These are phyloP conservation scores for Avena atlantica DNA, from an alignment of 176 grass and related monocot genomes.

Conservation along the genomic window DNA sequence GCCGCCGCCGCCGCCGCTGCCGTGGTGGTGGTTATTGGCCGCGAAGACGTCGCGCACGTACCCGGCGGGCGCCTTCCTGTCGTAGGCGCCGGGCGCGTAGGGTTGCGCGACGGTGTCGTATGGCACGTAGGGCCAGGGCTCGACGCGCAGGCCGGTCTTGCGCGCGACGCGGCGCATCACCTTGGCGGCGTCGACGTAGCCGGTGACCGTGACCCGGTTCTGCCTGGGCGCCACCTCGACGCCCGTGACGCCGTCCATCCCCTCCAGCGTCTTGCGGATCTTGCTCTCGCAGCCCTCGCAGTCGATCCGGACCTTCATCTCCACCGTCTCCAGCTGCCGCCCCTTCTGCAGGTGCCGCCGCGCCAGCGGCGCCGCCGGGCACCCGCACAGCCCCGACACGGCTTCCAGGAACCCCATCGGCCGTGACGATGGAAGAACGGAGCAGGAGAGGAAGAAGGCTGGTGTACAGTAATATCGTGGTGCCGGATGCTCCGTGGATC, in stretches of 20 bases:
- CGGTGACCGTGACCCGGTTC: constrained; percentile 58
- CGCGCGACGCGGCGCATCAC: constrained; percentile 50
- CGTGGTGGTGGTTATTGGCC: constrained; percentile 28
- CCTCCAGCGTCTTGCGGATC: constrained; percentile 18
- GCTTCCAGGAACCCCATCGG: constrained; percentile 23
- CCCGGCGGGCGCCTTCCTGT: constrained; percentile 55
- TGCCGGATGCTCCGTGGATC: not conserved
- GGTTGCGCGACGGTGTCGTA: constrained; percentile 56
- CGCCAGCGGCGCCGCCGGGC: not conserved
- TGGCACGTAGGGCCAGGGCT: constrained; percentile 63
- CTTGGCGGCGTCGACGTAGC: constrained; percentile 59
- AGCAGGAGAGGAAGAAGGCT: not conserved
- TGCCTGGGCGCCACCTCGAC: constrained; percentile 46
- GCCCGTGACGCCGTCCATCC: constrained; percentile 19
- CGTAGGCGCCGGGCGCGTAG: constrained; percentile 58
- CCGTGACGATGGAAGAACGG: not conserved
- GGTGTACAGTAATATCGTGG: not conserved
- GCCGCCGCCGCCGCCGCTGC: not conserved
- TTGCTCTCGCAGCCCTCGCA: constrained; percentile 40
- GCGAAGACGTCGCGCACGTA: constrained; percentile 49
- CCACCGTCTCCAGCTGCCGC: constrained; percentile 38
- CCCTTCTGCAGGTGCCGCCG: not conserved
- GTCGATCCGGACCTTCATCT: constrained; percentile 44
- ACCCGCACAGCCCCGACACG: constrained; percentile 8
- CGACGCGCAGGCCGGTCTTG: constrained; percentile 57